Evolutionary conservation across 805 yeast genomes (phyloP), one percentile per base, ranked within the genome.

Genomic region (Hanseniaspora nectarophila): DNA sequence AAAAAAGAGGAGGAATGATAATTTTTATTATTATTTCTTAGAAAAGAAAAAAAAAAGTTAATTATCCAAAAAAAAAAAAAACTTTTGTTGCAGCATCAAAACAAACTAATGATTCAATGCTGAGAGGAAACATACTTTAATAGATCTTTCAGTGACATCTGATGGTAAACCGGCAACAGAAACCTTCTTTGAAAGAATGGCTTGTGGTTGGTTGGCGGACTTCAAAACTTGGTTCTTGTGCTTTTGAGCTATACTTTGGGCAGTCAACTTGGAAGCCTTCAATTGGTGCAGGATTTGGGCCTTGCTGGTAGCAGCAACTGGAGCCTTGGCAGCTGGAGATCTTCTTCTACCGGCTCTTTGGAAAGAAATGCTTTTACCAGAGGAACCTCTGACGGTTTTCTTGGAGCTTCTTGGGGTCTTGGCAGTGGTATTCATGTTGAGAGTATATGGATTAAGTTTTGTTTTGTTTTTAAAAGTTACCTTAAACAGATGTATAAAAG

Each of bases 121-220:
- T 45, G 3, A 26, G 7, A 58, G 5, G 43, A 57, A 72, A 82
- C 90, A 80, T 82, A 84, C 92, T 82, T 80, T 85, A 64, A 86
- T 80, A 65, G 87, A 82, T 60, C 79, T 83, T 66, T 80, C 82
- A 67, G 82, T 81, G 68, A 88, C 82, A 72, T 88, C 95, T 66
- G 75, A 78, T 68, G 96, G 92, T 67, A 85, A 74, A 62, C 85
- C 85, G 63, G 85, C 80, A 54, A 88, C 92, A 63, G 85, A 80
- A 54, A 87, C 94, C 67, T 85, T 89, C 56, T 83, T 80, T 54
- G 94, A 85, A 57, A 75, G 74, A 42, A 52, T 2, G 15, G 49
- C 20, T 23, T 23, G 21, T 3, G n/a, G 15, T 16, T 28, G 23
- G 33, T 10, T 20, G 21, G 33, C 26, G 33, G 23, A 13, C 16